A percentile compares a stretch with the other conserved stretches of the same genome.
Conservation (phyloP, 192 early-diverging fungal genomes). For the Coemansia sp. region DNA sequence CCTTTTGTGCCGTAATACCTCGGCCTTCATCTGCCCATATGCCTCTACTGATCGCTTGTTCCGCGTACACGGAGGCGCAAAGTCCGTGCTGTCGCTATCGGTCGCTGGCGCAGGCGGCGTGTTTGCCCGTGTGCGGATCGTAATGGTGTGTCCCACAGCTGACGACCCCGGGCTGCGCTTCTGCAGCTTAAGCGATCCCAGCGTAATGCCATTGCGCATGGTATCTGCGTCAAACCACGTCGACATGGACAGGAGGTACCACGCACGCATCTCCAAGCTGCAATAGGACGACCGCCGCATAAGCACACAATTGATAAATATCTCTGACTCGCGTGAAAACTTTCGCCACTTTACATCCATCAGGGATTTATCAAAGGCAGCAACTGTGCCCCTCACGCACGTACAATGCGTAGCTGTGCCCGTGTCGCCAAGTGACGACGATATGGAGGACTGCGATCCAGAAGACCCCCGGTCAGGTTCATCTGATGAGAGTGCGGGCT, state of each 20-base stretch:
- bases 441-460: no score
- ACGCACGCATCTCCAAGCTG: slow-evolving; percentile 42
- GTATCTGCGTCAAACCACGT: slow-evolving; percentile 32
- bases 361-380: not conserved
- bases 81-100: not conserved
- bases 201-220: slow-evolving; percentile 17
- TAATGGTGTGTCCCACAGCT: not conserved
- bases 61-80: not conserved
- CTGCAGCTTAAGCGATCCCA: slow-evolving; percentile 30
- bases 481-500: no score
- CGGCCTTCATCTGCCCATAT: slow-evolving; percentile 4
- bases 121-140: not conserved
- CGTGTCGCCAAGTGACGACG: no score
- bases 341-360: slow-evolving; percentile 22
- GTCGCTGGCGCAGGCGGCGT: not conserved
- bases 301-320: slow-evolving; percentile 28
- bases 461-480: no score
- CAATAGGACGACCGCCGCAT: slow-evolving; percentile 36
- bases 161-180: not conserved
- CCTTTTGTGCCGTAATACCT: slow-evolving; percentile 21
- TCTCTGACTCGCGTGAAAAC: slow-evolving; percentile 21
- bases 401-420: not conserved
- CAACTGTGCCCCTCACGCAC: not conserved
- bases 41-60: not conserved
- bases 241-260: slow-evolving; percentile 26